Percentiles rank a stretch among this genome's conserved stretches.
Evolutionary conservation across 2,329 filamentous ascomycete species (phyloP).

Genomic region (Fusarium subglutinans): DNA sequence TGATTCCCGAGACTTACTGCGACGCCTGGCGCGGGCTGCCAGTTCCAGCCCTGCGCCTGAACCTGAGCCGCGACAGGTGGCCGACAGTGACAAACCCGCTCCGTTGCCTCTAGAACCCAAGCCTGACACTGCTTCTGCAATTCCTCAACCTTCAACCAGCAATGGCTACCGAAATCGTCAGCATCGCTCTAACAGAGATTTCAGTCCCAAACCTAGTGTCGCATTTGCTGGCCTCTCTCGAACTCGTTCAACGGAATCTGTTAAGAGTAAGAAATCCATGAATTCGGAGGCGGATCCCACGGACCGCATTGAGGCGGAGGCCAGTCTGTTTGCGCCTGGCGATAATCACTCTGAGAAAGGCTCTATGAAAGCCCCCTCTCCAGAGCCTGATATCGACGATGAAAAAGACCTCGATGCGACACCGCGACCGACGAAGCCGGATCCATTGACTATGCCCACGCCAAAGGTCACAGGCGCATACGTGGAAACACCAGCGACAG

Average conservation of each 20-base stretch:
- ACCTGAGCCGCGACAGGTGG: slow-evolving; percentile 28
- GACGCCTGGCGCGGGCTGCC: slow-evolving; percentile 58
- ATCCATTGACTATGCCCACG: slow-evolving; percentile 61
- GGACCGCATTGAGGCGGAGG: slow-evolving; percentile 65
- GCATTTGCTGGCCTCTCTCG: slow-evolving; percentile 58
- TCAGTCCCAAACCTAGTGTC: slow-evolving; percentile 52
- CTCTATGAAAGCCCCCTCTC: slow-evolving; percentile 61
- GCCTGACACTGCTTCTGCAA: slow-evolving; percentile 19
- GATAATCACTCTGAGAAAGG: slow-evolving; percentile 67
- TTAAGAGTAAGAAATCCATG: slow-evolving; percentile 57
- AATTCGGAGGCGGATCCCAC: slow-evolving; percentile 64
- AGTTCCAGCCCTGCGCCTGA: slow-evolving; percentile 56
- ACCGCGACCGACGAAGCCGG: slow-evolving; percentile 55
- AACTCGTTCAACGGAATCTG: slow-evolving; percentile 57
- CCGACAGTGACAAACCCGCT: slow-evolving; percentile 22
- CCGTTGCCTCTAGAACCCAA: slow-evolving; percentile 20
- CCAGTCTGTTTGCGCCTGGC: slow-evolving; percentile 63
- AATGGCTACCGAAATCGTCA: slow-evolving; percentile 21
- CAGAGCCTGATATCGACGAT: slow-evolving; percentile 45
- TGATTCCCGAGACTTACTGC: slow-evolving; percentile 60
- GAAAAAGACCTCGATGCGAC: slow-evolving; percentile 54
- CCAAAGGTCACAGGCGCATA: slow-evolving; percentile 65
- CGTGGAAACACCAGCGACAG: slow-evolving; percentile 64
- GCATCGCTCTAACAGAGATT: slow-evolving; percentile 34
- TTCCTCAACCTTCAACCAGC: slow-evolving; percentile 30